phyloP scores from a whole-genome alignment of 768 basidiomycete genomes.

The Calocera viscosa region DNA sequence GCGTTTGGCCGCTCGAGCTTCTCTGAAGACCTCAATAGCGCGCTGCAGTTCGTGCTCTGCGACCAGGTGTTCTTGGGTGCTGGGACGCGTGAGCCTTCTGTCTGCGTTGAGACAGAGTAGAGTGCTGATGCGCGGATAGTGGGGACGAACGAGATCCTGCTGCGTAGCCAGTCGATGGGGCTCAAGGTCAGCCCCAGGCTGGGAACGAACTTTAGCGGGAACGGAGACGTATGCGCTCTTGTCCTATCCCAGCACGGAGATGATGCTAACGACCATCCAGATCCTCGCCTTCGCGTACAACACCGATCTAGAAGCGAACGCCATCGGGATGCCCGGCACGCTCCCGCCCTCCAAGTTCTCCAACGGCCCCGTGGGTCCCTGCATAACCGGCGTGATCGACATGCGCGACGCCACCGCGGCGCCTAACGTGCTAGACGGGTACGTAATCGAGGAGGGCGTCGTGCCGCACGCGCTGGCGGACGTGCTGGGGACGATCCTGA shows the following conservation, averaged over 20 bases:
- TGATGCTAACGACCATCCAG: background rate
- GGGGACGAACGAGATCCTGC: slow-evolving; percentile 10
- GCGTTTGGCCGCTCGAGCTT: background rate
- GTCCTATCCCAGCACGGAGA: background rate
- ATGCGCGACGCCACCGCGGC: background rate
- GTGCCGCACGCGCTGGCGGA: background rate
- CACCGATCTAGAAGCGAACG: slow-evolving; percentile 1
- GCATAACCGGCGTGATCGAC: slow-evolving; percentile 11
- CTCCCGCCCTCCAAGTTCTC: background rate
- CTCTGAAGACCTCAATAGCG: background rate
- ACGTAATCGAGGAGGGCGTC: slow-evolving; percentile 11
- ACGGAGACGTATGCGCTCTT: background rate
- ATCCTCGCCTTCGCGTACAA: slow-evolving; percentile 6
- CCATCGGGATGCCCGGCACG: background rate
- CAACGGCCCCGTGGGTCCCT: slow-evolving; percentile 2
- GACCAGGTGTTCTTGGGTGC: background rate
- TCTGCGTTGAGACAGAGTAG: background rate
- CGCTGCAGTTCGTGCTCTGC: background rate
- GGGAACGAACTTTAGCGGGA: slow-evolving; percentile 7
- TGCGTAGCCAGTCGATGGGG: slow-evolving; percentile 10
- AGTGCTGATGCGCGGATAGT: background rate
- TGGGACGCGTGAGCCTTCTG: background rate
- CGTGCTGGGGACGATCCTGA: slow-evolving; percentile 7
- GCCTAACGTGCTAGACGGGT: slow-evolving; percentile 9
- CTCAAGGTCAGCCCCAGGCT: background rate